These are phyloP conservation scores for Boletellus deceptivus DNA, from an alignment of 1,284 basidiomycete genomes.

Conservation along the genomic window DNA sequence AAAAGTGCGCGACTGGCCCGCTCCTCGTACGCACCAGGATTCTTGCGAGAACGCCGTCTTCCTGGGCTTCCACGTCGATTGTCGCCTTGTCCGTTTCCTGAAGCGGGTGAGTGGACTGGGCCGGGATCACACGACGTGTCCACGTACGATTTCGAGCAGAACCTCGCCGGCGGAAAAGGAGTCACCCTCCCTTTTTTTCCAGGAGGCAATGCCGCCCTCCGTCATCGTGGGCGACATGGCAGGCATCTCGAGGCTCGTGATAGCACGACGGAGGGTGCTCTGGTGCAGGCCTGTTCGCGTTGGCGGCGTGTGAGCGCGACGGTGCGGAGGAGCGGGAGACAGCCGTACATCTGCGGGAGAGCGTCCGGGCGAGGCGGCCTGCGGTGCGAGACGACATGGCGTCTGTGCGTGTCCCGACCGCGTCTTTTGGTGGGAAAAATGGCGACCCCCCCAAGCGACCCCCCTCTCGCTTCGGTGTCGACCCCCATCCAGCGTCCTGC, in stretches of 20 bases:
- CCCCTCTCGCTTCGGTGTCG: neutral
- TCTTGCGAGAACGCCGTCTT: slow-evolving; percentile 92
- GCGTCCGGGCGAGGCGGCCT: slow-evolving; percentile 9
- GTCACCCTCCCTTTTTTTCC: slow-evolving; percentile 93
- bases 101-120: slow-evolving; percentile 8
- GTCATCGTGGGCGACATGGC: slow-evolving; percentile 99
- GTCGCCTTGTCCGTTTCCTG: slow-evolving; percentile 99
- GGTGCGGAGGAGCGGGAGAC: neutral
- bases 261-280: slow-evolving; percentile 51
- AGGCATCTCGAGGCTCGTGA: slow-evolving; percentile 82
- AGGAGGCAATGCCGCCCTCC: slow-evolving; percentile 89
- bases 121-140: slow-evolving; percentile 2
- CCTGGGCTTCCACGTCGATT: slow-evolving; percentile 98
- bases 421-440: neutral
- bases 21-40: slow-evolving; percentile 64
- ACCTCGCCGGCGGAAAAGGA: slow-evolving; percentile 85
- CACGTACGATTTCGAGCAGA: slow-evolving; percentile 86
- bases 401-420: neutral
- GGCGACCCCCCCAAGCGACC: slow-evolving; percentile 6
- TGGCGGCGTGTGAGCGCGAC: slow-evolving; percentile 6
- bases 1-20: neutral
- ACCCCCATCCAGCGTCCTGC: slow-evolving; percentile 13
- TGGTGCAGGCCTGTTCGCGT: slow-evolving; percentile 54
- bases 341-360: slow-evolving; percentile 27
- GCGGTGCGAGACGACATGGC: slow-evolving; percentile 17